Percentiles rank a stretch among this genome's conserved stretches.
Evolutionary conservation across 1,284 basidiomycete genomes (phyloP).

Genomic region (Cutaneotrichosporon dermatis): DNA sequence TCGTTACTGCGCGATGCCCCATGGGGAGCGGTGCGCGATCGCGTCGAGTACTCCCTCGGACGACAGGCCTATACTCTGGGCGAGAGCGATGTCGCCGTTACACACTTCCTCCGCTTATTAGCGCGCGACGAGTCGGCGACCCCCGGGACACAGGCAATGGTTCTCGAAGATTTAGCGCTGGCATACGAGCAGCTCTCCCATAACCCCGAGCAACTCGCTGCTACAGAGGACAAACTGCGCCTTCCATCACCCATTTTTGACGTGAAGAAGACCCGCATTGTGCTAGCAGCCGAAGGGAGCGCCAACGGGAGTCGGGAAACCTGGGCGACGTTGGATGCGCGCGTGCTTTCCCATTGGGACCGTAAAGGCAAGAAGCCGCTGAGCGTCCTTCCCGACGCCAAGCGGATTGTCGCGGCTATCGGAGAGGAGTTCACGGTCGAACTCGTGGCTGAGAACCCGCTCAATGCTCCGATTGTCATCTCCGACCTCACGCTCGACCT

Average conservation of each 20-base stretch:
- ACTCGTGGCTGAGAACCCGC: conserved; percentile 49
- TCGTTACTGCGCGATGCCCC: conserved; percentile 40
- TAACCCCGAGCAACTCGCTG: conserved; percentile 32
- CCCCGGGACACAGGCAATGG: conserved; percentile 42
- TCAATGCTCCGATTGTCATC: conserved; percentile 44
- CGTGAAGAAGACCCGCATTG: conserved; percentile 28
- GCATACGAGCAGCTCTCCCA: conserved; percentile 49
- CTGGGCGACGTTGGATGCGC: conserved; percentile 33
- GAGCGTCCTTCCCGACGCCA: conserved; percentile 28
- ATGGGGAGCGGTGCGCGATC: conserved; percentile 51
- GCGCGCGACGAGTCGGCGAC: conserved; percentile 33
- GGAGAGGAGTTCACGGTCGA: conserved; percentile 45
- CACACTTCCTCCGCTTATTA: conserved; percentile 50
- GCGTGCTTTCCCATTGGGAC: conserved; percentile 34
- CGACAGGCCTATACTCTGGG: conserved; percentile 54
- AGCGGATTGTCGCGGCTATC: conserved; percentile 28
- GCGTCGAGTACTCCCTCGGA: conserved; percentile 53
- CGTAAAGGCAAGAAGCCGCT: conserved; percentile 42
- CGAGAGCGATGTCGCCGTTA: conserved; percentile 49
- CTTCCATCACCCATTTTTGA: conserved; percentile 43
- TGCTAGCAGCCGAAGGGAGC: conserved; percentile 23
- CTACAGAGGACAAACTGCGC: conserved; percentile 25
- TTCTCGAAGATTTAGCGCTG: conserved; percentile 51
- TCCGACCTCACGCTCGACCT: conserved; percentile 24
- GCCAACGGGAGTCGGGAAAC: conserved; percentile 12